Evolutionary conservation across 2,329 filamentous ascomycete species (phyloP).

Genomic region (Aphanoascus verrucosus): DNA sequence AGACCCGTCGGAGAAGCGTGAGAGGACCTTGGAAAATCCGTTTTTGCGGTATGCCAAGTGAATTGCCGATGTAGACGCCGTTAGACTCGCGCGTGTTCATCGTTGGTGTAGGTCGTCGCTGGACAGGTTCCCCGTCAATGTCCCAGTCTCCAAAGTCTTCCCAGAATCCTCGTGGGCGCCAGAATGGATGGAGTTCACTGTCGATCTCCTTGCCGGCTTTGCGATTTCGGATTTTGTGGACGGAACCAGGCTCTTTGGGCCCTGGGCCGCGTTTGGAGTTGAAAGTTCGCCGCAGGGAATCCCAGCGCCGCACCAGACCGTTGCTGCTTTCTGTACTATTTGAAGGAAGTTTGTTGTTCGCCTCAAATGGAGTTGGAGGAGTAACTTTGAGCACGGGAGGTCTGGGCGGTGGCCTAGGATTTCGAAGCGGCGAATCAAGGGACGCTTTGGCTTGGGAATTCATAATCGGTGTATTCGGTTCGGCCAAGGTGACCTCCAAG

Average conservation of each 20-base stretch:
- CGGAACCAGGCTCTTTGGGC: constrained; percentile 15
- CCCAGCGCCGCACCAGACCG: constrained; percentile 25
- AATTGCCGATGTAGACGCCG: constrained; percentile 42
- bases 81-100: constrained; percentile 21
- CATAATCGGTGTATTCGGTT: constrained; percentile 23
- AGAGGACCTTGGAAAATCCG: constrained; percentile 35
- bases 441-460: constrained; percentile 14
- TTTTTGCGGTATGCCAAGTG: constrained; percentile 44
- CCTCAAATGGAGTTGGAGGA: constrained; percentile 41
- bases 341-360: constrained; percentile 29
- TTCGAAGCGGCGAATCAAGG: constrained; percentile 48
- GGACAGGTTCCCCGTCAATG: constrained; percentile 27
- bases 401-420: constrained; percentile 40
- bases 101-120: constrained; percentile 9
- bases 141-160: constrained; percentile 42
- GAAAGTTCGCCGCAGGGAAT: constrained; percentile 30
- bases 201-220: constrained; percentile 37
- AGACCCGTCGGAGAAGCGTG: constrained; percentile 26
- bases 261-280: constrained; percentile 28
- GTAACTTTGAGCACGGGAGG: constrained; percentile 48
- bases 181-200: constrained; percentile 48
- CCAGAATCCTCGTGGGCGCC: constrained; percentile 55
- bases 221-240: constrained; percentile 32
- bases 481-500: constrained; percentile 2
- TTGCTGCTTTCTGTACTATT: constrained; percentile 18